A percentile compares a stretch with the other conserved stretches of the same genome.
Conservation (phyloP, 2,329 filamentous ascomycete species). For the Didymosphaeria variabile region DNA sequence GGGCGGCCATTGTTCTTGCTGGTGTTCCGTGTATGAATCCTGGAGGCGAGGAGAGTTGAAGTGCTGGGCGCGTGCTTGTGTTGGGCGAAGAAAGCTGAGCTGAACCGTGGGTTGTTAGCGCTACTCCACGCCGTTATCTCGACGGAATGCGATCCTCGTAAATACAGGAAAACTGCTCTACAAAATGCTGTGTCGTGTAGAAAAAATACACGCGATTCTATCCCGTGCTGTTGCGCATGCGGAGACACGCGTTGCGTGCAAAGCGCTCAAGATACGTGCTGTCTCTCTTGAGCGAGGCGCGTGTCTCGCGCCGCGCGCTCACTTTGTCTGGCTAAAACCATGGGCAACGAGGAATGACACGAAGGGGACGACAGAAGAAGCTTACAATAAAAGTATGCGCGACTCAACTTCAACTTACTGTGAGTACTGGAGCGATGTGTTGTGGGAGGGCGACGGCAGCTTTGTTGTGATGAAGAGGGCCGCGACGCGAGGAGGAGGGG, state of each 20-base stretch:
- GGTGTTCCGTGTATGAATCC: not conserved
- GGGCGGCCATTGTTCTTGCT: constrained; percentile 29
- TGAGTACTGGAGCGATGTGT: constrained; percentile 6
- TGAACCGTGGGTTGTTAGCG: constrained; percentile 12
- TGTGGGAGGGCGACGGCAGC: constrained; percentile 20
- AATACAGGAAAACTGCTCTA: not conserved
- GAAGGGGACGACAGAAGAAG: constrained; percentile 3
- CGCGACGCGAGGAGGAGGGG: constrained; percentile 17
- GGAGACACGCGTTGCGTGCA: constrained; percentile 6
- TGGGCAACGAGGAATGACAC: not conserved
- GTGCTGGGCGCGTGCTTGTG: too few species aligned
- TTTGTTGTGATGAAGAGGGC: constrained; percentile 24
- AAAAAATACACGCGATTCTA: not conserved
- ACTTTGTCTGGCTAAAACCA: not conserved
- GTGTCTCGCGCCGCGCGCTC: constrained; percentile 10
- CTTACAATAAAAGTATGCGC: constrained; percentile 16
- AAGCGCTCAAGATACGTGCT: constrained; percentile 14
- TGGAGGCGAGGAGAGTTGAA: not conserved
- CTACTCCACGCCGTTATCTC: not conserved
- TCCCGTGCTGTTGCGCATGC: not conserved
- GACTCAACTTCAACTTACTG: constrained; percentile 19
- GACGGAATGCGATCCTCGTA: not conserved
- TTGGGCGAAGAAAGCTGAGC: not conserved
- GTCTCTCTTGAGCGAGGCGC: constrained; percentile 1
- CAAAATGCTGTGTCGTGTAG: not conserved